A percentile compares a stretch with the other conserved stretches of the same genome.
Conservation (phyloP, 169 alveolate genomes). For the Babesia ovis region DNA sequence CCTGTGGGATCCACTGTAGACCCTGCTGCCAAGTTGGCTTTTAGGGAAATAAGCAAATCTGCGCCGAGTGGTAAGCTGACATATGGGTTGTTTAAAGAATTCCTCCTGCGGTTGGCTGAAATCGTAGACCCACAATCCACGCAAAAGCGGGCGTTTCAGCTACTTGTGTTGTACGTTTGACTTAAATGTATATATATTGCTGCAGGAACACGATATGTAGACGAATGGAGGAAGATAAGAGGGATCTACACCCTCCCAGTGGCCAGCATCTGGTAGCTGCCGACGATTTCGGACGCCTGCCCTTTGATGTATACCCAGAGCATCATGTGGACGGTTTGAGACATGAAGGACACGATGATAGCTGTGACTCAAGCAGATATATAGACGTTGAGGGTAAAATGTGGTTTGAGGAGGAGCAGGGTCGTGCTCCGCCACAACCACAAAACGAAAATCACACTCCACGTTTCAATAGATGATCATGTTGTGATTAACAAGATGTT, state of each 20-base stretch:
- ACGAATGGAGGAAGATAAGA: conserved; percentile 16
- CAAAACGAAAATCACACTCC: conserved; percentile 23
- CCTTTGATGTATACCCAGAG: conserved; percentile 6
- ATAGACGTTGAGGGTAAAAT: conserved; percentile 57
- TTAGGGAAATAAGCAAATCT: conserved; percentile 1
- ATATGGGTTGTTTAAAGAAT: conserved; percentile 52
- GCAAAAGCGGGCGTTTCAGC: conserved; percentile 55
- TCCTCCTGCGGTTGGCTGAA: conserved; percentile 41
- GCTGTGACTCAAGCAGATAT: neutral
- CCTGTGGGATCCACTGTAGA: conserved; percentile 14
- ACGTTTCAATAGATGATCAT: conserved; percentile 18
- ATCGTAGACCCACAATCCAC: conserved; percentile 54
- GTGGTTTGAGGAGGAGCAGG: conserved; percentile 52
- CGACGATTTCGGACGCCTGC: conserved; percentile 25
- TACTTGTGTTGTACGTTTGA: conserved; percentile 35
- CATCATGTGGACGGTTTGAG: neutral
- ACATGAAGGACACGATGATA: neutral
- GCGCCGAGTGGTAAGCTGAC: conserved; percentile 40
- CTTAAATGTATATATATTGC: neutral
- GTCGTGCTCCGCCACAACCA: conserved; percentile 1
- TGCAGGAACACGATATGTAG: conserved; percentile 21
- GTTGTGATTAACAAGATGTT: neutral
- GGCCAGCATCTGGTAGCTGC: conserved; percentile 12
- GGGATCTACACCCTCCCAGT: neutral
- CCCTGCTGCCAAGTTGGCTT: conserved; percentile 59